phyloP scores from a whole-genome alignment of 495 filamentous ascomycete species.

The Trichoderma reesei region DNA sequence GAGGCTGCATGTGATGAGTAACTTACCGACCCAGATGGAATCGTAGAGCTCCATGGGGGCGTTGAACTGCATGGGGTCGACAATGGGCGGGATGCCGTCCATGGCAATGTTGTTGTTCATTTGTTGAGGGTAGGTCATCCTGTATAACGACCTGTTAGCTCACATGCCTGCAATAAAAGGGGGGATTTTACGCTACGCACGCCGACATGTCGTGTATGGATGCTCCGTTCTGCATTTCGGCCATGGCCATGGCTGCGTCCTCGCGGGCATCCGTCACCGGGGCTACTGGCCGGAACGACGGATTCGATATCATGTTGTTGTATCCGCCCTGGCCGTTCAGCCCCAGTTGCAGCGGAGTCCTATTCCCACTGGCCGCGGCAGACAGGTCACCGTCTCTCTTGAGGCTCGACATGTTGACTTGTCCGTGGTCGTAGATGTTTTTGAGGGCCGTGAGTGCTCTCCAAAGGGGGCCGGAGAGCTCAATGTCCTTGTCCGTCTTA shows the following conservation, averaged over 20 bases:
- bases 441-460: conserved; percentile 43
- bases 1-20: not conserved
- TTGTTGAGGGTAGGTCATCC: conserved; percentile 12
- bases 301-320: not conserved
- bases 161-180: not conserved
- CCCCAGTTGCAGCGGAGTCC: conserved; percentile 24
- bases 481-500: conserved; percentile 42
- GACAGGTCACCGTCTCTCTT: conserved; percentile 30
- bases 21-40: conserved; percentile 49
- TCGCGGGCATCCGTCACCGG: conserved; percentile 38
- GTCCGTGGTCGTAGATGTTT: conserved; percentile 50
- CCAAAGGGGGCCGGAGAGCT: conserved; percentile 44
- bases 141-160: not conserved
- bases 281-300: conserved; percentile 21
- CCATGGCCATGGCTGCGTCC: conserved; percentile 46
- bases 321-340: not conserved
- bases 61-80: conserved; percentile 37
- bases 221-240: conserved; percentile 41
- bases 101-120: conserved; percentile 12
- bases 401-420: conserved; percentile 27
- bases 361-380: conserved; percentile 25
- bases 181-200: conserved; percentile 12
- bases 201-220: conserved; percentile 27
- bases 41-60: conserved; percentile 50
- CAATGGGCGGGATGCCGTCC: conserved; percentile 23